Evolutionary conservation across 2,329 filamentous ascomycete species (phyloP), one percentile per base, ranked within the genome.

Genomic region (Coniella vitis): DNA sequence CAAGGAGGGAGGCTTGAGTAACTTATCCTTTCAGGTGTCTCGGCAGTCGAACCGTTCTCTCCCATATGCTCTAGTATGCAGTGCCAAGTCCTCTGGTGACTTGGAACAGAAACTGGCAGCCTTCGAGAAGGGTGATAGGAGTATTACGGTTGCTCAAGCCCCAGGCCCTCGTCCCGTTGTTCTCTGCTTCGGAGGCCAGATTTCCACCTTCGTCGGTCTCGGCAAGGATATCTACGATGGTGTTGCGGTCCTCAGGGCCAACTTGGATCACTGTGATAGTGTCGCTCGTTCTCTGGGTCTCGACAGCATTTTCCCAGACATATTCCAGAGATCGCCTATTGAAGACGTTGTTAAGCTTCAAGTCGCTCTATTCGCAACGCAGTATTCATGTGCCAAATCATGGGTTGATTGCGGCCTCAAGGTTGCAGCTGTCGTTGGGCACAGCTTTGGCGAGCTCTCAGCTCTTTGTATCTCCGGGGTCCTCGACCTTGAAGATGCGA

Each of bases 361-460:
- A 44, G 55, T 65, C 0, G 54, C 42, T 9, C 56, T 74, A 0
- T 67, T 74, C 16, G 59, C 69, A 2, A 50, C 67, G 4, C 66
- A 71, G 56, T 69, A 68, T 45, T 51, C 68, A 1, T 62, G 39
- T 10, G 65, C 66, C 0, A 54, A 51, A 45, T 48, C 47, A n/a
- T 69, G 68, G 68, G 62, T 69, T 0, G 65, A 67, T 38, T 60
- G 56, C 12, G 67, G 68, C 2, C n/a, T 38, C 36, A 19, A 38
- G 34, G 21, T 19, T 1, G 52, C 25, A 1, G 60, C 58, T 1
- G 53, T 68, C 0, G 58, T 71, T 0, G 70, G 69, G 8, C 69
- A 72, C 52, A 68, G 63, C 51, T 68, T 71, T 19, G 71, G 71
- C 3, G 63, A 73, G 55, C 56, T 73, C 4, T 65, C 65, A 0